Evolutionary conservation across 164 flowering plant genomes (phyloP), one percentile per base, ranked within the genome.

Genomic region (Vitis amurensis): DNA sequence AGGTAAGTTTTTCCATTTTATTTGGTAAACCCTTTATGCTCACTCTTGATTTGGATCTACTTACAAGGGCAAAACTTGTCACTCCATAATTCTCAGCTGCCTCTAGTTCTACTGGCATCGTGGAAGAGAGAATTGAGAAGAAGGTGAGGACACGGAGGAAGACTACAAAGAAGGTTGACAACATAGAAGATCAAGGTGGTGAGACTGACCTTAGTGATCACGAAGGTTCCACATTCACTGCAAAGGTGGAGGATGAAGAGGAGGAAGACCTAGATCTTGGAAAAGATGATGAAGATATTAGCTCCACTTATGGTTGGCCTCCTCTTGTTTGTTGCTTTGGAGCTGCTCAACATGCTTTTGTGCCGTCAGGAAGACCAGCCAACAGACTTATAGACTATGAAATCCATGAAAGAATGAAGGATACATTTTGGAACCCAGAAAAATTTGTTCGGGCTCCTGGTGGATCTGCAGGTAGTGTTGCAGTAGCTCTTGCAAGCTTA

Each of bases 271-370:
- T 77, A 9, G 84, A 84, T 47, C 48, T 83, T 52, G 73, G 59
- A 27, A 81, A 66, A 60, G 81, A 77, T 71, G 92, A 68, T n/a
- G 95, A 89, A 10, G 97, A 89, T 76, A 82, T 90, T 67, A 89
- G 94, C 76, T 78, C 71, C 70, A 80, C 94, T 2, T 87, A 90
- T 71, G 85, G 86, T 37, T 96, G 93, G 95, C 97, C 99, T 67
- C 97, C 97, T 59, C 91, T 93, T 47, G 93, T 95, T 65, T 93
- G 97, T 79, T 95, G 97, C 86, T 93, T 91, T 78, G 99, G 99
- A 73, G 85, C 95, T 49, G 89, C 91, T 59, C 94, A 87, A 63
- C 89, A 90, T 79, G 86, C 88, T 31, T 96, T 96, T 79, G 74
- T 96, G 59, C 97, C 97, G 3, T 87, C 95, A 13, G 99, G 94